Conservation (phyloP, 2,329 filamentous ascomycete genomes). For the Sporothrix curviconia region DNA sequence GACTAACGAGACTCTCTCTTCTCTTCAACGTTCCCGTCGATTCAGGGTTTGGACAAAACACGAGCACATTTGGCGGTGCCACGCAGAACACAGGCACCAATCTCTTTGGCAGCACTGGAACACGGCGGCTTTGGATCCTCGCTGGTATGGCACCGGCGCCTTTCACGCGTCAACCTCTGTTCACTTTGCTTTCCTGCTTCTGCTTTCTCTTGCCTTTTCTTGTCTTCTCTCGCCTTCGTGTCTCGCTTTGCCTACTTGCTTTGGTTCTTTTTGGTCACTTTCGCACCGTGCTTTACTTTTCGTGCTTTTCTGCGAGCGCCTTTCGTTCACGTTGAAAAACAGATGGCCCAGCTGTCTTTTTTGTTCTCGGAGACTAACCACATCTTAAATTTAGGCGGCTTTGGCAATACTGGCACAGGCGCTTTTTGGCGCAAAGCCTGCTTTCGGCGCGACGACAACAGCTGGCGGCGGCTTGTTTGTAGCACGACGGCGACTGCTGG, state of each 20-base stretch:
- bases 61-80: conserved; percentile 30
- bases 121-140: conserved; percentile 19
- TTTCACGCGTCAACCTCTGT: not conserved
- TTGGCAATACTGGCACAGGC: conserved; percentile 23
- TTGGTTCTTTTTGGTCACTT: not conserved
- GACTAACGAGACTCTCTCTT: conserved; percentile 19
- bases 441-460: conserved; percentile 43
- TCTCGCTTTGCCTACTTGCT: not conserved
- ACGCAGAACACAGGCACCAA: conserved; percentile 35
- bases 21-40: conserved; percentile 5
- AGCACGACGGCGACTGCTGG: conserved; percentile 33
- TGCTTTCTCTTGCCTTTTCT: not conserved
- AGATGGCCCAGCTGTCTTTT: not conserved
- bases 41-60: conserved; percentile 31
- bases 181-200: not conserved
- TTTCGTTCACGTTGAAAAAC: not conserved
- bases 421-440: conserved; percentile 38
- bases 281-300: too few species aligned
- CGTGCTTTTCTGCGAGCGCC: not conserved
- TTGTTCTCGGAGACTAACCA: conserved; percentile 5
- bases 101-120: conserved; percentile 37
- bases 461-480: conserved; percentile 41
- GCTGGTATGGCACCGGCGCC: conserved; percentile 18
- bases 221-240: not conserved
- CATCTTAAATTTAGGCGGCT: conserved; percentile 20